A percentile compares a stretch with the other conserved stretches of the same genome.
These are phyloP conservation scores for Achlya hypogyna DNA, from an alignment of 352 stramenopile genomes.

Conservation along the genomic window DNA sequence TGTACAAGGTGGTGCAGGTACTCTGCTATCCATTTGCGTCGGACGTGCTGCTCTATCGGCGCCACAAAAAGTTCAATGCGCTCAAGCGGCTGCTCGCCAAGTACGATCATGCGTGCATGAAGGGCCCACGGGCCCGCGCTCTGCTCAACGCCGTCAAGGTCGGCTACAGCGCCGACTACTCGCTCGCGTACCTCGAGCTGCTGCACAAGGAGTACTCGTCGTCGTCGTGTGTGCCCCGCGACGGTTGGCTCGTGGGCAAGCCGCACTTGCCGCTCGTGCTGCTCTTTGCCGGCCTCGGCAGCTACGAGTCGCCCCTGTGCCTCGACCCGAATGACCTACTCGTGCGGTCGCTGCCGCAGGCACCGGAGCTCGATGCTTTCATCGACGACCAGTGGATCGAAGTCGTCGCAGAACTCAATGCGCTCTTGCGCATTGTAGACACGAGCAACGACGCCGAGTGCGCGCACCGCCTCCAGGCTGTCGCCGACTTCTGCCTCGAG, in stretches of 20 bases:
- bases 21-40: conserved; percentile 65
- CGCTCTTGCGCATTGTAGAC: conserved; percentile 56
- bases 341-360: conserved; percentile 68
- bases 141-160: conserved; percentile 72
- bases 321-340: conserved; percentile 73
- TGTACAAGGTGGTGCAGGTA: conserved; percentile 47
- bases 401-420: conserved; percentile 74
- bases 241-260: conserved; percentile 56
- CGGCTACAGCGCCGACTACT: conserved; percentile 70
- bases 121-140: conserved; percentile 49
- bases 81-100: conserved; percentile 63
- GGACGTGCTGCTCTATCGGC: conserved; percentile 51
- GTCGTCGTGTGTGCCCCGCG: conserved; percentile 48
- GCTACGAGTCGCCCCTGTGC: conserved; percentile 74
- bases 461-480: not conserved
- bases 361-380: conserved; percentile 67
- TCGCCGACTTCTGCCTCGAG: not conserved
- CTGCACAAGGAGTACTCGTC: conserved; percentile 64
- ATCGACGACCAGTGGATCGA: conserved; percentile 80
- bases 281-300: conserved; percentile 62
- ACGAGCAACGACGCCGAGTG: not conserved
- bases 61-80: conserved; percentile 63
- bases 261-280: conserved; percentile 61
- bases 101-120: conserved; percentile 81
- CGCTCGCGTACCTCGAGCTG: conserved; percentile 68